phyloP scores from a whole-genome alignment of 2,329 filamentous ascomycete species.

The Cladosporium sp. region DNA sequence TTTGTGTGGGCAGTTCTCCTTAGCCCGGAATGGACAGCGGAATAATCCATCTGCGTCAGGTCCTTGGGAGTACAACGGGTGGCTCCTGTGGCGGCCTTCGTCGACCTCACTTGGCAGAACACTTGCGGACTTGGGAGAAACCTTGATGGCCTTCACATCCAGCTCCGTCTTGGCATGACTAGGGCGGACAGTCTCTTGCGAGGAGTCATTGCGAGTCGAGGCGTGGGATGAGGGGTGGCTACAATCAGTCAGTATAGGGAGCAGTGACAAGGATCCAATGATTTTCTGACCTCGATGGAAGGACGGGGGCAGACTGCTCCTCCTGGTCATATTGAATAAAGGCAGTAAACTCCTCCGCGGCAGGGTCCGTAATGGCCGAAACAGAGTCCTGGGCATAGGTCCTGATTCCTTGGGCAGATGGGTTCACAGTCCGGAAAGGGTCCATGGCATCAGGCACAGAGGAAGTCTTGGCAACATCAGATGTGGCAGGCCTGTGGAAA shows the following conservation, averaged over 20 bases:
- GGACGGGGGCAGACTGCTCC: constrained; percentile 6
- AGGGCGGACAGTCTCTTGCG: neutral
- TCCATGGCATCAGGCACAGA: constrained; percentile 2
- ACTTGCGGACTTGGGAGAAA: constrained; percentile 8
- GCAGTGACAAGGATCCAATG: neutral
- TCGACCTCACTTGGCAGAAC: constrained; percentile 19
- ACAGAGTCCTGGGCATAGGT: constrained; percentile 5
- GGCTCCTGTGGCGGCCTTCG: constrained; percentile 42
- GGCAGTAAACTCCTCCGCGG: constrained; percentile 22
- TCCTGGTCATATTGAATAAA: constrained; percentile 30
- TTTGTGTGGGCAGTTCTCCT: constrained; percentile 76
- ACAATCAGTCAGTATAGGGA: constrained; percentile 16
- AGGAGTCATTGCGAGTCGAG: neutral
- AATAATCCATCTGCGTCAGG: constrained; percentile 74
- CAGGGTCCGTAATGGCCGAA: constrained; percentile 13
- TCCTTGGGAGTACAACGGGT: constrained; percentile 66
- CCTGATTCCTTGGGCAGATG: constrained; percentile 1
- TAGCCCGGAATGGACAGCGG: constrained; percentile 83
- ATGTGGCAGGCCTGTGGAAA: neutral
- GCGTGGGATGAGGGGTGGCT: constrained; percentile 19
- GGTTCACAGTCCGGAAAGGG: constrained; percentile 1
- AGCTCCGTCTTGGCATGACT: neutral
- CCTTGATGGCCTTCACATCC: constrained; percentile 10
- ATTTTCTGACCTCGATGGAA: constrained; percentile 23
- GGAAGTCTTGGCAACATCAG: constrained; percentile 3